Evolutionary conservation across 2,329 filamentous ascomycete species (phyloP), one percentile per base, ranked within the genome.

Genomic region (Penicillium sp.): DNA sequence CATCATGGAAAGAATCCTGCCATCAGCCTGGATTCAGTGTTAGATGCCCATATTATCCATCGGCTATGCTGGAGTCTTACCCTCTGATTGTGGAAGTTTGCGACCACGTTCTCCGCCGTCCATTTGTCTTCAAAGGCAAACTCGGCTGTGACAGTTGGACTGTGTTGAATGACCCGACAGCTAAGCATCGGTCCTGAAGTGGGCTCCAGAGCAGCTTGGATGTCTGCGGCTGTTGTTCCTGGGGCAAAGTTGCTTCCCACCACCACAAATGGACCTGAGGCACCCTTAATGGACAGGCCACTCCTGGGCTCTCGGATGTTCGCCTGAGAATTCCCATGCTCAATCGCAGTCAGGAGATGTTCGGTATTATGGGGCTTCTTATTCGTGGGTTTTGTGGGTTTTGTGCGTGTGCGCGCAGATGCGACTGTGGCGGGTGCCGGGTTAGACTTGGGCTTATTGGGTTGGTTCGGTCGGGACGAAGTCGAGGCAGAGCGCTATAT

Each of bases 211-310:
- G 81, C 80, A 34, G 79, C 75, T 59, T 83, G 77, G 37, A 85
- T 84, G 55, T 85, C 81, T 22, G 78, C 79, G 13, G 80, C 80
- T 2, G 80, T 83, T 0, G 81, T 85, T 13, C 81, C 81, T n/a
- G 77, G 77, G 11, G 80, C 80, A 60, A 85, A 84, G 65, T 84
- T 84, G 60, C 74, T 76, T 6, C 79, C 81, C 41, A 80, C 65
- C 6, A 85, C 77, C 5, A 77, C 71, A 58, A 76, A 80, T 2
- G 78, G 78, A 1, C 77, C 77, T 9, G 68, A 67, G 16, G 67
- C 64, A 40, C 81, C 81, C 60, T 74, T 74, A 49, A 84, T 82
- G 60, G 67, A 78, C 49, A 83, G 71, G 29, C 75, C 57, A 38
- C 61, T 46, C 14, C 59, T 58, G 31, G 64, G 59, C 40, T 68